These are phyloP conservation scores for Vitis amurensis DNA, from an alignment of 164 flowering plant species.

Conservation along the genomic window DNA sequence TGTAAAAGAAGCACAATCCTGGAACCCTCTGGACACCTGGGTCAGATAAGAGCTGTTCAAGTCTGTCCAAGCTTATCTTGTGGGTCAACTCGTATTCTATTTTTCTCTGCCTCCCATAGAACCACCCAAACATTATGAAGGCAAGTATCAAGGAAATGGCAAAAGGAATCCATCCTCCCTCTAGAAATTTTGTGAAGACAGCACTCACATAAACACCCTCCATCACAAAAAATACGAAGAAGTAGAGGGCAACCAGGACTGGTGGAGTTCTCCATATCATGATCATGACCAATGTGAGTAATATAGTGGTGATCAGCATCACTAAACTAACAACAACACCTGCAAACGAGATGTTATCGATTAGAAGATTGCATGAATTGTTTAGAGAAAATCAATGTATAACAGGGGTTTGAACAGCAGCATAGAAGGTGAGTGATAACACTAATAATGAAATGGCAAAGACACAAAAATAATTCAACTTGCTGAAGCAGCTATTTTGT, in stretches of 20 bases:
- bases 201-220: slow-evolving; percentile 81
- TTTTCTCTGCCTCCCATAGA: slow-evolving; percentile 76
- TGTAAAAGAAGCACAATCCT: slow-evolving; percentile 78
- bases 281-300: slow-evolving; percentile 76
- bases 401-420: not conserved
- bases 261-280: slow-evolving; percentile 70
- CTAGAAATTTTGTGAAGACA: slow-evolving; percentile 61
- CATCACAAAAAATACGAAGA: slow-evolving; percentile 52
- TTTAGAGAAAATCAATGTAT: not conserved
- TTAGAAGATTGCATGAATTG: slow-evolving; percentile 2
- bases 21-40: slow-evolving; percentile 71
- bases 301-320: slow-evolving; percentile 78
- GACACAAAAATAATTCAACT: no score
- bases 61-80: slow-evolving; percentile 49
- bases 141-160: slow-evolving; percentile 78
- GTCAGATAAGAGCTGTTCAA: slow-evolving; percentile 43
- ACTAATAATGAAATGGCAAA: no score
- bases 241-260: slow-evolving; percentile 53
- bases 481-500: no score
- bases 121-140: slow-evolving; percentile 85
- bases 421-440: not conserved
- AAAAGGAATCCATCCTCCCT: slow-evolving; percentile 93
- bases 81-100: slow-evolving; percentile 63
- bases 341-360: slow-evolving; percentile 23
- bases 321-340: slow-evolving; percentile 87